phyloP scores from a whole-genome alignment of 1,139 yeast genomes.

The Sugiyamaella pinicola region DNA sequence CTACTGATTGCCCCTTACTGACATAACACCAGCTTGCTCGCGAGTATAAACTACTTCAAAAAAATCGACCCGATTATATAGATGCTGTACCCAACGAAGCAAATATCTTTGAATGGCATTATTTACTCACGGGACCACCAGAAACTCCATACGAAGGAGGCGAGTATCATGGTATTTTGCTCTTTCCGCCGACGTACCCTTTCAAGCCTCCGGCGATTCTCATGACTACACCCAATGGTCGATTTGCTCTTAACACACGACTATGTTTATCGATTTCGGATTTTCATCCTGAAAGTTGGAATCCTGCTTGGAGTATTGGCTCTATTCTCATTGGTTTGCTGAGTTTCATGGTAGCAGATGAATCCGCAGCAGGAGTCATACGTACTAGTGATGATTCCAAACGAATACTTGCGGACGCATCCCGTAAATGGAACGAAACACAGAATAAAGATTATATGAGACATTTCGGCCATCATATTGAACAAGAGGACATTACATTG shows the following conservation, averaged over 20 bases:
- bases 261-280: conserved; percentile 89
- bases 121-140: conserved; percentile 82
- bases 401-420: conserved; percentile 51
- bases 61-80: conserved; percentile 79
- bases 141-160: conserved; percentile 83
- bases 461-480: conserved; percentile 49
- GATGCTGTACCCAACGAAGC: conserved; percentile 81
- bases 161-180: conserved; percentile 83
- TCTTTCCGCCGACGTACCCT: conserved; percentile 86
- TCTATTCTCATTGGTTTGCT: conserved; percentile 82
- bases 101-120: conserved; percentile 79
- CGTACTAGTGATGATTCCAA: conserved; percentile 52
- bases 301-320: conserved; percentile 92
- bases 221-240: conserved; percentile 85
- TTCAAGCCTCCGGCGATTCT: conserved; percentile 90
- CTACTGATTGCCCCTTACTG: not conserved
- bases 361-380: conserved; percentile 40
- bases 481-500: too few species aligned
- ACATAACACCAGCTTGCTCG: conserved; percentile 51
- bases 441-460: conserved; percentile 57
- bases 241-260: conserved; percentile 76
- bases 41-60: conserved; percentile 74
- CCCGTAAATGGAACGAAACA: conserved; percentile 65
- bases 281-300: conserved; percentile 92
- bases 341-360: conserved; percentile 65